phyloP scores from a whole-genome alignment of 768 basidiomycete genomes.

The Hemileccinum impolitum region DNA sequence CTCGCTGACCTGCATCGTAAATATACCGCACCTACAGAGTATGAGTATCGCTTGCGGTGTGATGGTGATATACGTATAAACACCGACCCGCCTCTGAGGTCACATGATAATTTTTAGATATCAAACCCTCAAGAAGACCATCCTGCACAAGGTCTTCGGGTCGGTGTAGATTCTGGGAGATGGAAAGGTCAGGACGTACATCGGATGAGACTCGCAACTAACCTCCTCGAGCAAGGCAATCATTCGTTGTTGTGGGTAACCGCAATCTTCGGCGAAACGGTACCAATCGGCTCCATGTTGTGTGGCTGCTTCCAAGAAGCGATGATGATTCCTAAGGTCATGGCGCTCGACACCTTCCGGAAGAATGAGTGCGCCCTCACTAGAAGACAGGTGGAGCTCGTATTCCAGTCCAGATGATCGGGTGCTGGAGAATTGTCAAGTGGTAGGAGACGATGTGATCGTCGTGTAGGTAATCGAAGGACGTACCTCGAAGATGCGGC shows the following conservation, averaged over 20 bases:
- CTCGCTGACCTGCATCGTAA: slow-evolving; percentile 8
- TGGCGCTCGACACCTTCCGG: slow-evolving; percentile 26
- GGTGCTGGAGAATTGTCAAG: not conserved
- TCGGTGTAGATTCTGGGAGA: not conserved
- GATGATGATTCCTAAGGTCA: slow-evolving; percentile 18
- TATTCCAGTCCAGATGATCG: not conserved
- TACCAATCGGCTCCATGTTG: slow-evolving; percentile 28
- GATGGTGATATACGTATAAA: not conserved
- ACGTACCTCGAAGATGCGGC: not conserved
- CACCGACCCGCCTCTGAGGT: not conserved
- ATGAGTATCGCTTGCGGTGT: not conserved
- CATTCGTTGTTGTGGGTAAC: not conserved
- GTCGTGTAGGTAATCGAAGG: not conserved
- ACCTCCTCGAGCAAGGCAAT: slow-evolving; percentile 6
- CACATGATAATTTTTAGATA: not conserved
- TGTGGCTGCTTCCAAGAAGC: slow-evolving; percentile 17
- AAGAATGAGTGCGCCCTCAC: slow-evolving; percentile 30
- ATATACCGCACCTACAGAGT: slow-evolving; percentile 2
- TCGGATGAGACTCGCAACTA: not conserved
- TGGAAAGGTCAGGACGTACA: not conserved
- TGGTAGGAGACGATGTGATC: not conserved
- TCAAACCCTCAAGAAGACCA: not conserved
- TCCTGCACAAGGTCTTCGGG: slow-evolving; percentile 1
- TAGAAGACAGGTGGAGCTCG: slow-evolving; percentile 9
- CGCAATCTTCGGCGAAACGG: slow-evolving; percentile 16